phyloP scores from a whole-genome alignment of 2,329 filamentous ascomycete genomes.

The Cryphonectria carpinicola region DNA sequence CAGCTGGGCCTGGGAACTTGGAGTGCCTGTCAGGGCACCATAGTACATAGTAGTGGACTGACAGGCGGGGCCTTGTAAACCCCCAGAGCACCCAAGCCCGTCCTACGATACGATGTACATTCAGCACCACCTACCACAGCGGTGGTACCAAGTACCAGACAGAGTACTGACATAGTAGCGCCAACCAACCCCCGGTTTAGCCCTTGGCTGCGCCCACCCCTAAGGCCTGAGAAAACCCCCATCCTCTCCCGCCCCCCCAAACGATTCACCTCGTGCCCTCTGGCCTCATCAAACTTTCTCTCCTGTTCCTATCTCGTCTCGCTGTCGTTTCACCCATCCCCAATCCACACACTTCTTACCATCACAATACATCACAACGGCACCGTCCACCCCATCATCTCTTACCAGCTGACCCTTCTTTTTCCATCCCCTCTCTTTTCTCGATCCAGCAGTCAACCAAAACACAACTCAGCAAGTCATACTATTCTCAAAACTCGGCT shows the following conservation, averaged over 20 bases:
- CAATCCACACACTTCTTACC: neutral
- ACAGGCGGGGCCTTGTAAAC: neutral
- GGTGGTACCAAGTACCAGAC: neutral
- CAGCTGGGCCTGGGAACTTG: neutral
- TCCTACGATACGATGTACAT: neutral
- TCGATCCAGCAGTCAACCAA: neutral
- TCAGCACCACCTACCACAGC: neutral
- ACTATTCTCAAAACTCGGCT: too few species aligned
- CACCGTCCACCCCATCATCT: conserved; percentile 2
- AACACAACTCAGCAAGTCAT: neutral
- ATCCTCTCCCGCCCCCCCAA: conserved; percentile 3
- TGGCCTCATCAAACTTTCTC: conserved; percentile 18
- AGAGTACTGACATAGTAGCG: neutral
- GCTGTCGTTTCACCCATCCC: conserved; percentile 6
- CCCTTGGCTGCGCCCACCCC: conserved; percentile 10
- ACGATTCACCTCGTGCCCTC: conserved; percentile 1
- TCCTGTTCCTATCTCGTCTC: conserved; percentile 3
- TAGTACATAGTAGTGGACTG: neutral
- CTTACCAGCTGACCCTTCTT: neutral
- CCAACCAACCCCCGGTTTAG: neutral
- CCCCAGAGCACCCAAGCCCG: neutral
- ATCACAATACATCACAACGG: conserved; percentile 5
- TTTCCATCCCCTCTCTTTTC: neutral
- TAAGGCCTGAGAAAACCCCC: conserved; percentile 18
- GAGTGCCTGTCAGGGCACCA: neutral